These are phyloP conservation scores for Candida krabiensis DNA, from an alignment of 805 yeast genomes.

Conservation along the genomic window DNA sequence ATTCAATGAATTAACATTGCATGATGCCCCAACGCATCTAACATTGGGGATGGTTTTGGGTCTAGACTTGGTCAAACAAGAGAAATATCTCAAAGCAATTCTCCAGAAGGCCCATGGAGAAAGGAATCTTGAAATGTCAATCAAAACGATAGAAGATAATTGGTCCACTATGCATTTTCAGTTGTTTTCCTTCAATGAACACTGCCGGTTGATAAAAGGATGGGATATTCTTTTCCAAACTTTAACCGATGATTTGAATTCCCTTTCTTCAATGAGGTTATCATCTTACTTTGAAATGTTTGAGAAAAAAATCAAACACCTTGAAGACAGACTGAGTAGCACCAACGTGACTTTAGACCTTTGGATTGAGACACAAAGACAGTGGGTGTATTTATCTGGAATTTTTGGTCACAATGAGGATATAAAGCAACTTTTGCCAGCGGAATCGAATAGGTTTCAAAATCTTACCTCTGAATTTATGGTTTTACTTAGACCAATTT, in stretches of 20 bases:
- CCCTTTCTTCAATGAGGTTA: constrained; percentile 66
- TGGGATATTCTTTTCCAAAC: constrained; percentile 66
- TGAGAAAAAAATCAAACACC: constrained; percentile 51
- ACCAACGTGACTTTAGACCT: constrained; percentile 54
- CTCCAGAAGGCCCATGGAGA: constrained; percentile 74
- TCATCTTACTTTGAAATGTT: constrained; percentile 63
- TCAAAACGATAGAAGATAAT: constrained; percentile 46
- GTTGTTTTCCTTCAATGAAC: constrained; percentile 50
- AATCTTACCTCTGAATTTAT: constrained; percentile 62
- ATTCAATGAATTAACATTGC: constrained; percentile 31
- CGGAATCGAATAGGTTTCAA: constrained; percentile 66
- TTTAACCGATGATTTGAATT: constrained; percentile 58
- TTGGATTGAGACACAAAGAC: constrained; percentile 87
- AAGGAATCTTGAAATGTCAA: constrained; percentile 56
- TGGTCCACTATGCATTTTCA: constrained; percentile 62
- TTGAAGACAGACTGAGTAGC: constrained; percentile 57
- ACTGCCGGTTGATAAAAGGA: constrained; percentile 57
- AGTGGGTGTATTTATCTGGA: constrained; percentile 85
- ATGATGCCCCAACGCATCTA: constrained; percentile 27
- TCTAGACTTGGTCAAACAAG: constrained; percentile 49
- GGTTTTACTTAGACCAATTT: constrained; percentile 48
- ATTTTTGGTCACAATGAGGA: constrained; percentile 64
- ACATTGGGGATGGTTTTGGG: constrained; percentile 63
- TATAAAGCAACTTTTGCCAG: constrained; percentile 61
- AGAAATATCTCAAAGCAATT: constrained; percentile 44